Evolutionary conservation across 2,329 filamentous ascomycete genomes (phyloP).

Genomic region (Niveomyces coronatus): DNA sequence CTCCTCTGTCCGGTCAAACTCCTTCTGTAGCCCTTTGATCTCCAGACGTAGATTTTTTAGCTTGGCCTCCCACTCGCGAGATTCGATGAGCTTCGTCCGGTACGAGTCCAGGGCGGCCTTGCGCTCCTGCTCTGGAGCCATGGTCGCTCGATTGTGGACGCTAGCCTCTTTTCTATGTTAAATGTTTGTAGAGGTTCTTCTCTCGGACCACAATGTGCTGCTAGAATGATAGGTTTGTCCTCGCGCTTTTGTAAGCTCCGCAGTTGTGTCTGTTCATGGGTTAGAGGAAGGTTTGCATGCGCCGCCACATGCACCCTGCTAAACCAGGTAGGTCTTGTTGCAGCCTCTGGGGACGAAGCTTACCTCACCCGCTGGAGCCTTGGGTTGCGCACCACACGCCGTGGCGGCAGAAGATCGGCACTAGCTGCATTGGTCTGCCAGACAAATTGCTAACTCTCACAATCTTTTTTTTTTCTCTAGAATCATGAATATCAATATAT

Average conservation of each 20-base stretch:
- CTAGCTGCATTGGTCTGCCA: constrained; percentile 1
- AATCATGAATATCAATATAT: too few species aligned
- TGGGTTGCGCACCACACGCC: constrained; percentile 8
- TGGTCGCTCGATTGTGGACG: constrained; percentile 19
- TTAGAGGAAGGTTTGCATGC: too few species aligned
- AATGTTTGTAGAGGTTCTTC: too few species aligned
- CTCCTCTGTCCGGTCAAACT: constrained; percentile 95
- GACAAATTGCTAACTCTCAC: neutral
- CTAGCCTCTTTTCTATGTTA: too few species aligned
- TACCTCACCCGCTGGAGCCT: constrained; percentile 30
- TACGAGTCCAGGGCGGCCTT: constrained; percentile 66
- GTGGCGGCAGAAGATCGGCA: constrained; percentile 10
- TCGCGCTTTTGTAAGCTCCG: neutral
- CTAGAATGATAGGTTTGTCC: neutral
- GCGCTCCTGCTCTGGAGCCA: constrained; percentile 48
- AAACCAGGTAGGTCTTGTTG: constrained; percentile 6
- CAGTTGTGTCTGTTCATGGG: neutral
- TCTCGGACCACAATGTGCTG: neutral
- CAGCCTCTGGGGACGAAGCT: too few species aligned
- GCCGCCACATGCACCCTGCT: too few species aligned
- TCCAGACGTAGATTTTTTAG: constrained; percentile 88
- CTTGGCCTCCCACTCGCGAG: constrained; percentile 97
- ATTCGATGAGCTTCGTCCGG: constrained; percentile 78
- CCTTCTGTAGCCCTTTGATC: constrained; percentile 89
- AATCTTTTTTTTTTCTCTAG: neutral